Percentiles rank a stretch among this genome's conserved stretches.
These are phyloP conservation scores for Ceratocystis smalleyi DNA, from an alignment of 2,329 filamentous ascomycete genomes.

Conservation along the genomic window DNA sequence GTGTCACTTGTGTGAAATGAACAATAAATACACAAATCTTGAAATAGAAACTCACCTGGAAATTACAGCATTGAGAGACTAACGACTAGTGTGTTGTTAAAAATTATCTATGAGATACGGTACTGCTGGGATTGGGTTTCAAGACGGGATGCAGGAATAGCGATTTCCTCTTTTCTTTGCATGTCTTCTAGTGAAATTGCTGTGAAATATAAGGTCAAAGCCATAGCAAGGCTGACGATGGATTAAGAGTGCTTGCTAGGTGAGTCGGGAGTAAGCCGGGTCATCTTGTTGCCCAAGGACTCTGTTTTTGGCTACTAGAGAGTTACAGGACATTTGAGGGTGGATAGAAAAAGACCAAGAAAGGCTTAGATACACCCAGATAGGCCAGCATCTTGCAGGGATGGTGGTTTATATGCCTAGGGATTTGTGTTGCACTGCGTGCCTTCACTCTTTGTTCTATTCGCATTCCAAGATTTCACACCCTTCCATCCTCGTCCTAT, in stretches of 20 bases:
- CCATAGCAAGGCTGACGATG: constrained; percentile 3
- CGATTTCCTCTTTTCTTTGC: neutral
- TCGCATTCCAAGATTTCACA: neutral
- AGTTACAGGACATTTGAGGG: neutral
- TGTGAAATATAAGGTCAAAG: neutral
- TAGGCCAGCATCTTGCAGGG: neutral
- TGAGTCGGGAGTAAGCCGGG: neutral
- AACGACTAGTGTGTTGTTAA: neutral
- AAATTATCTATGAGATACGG: neutral
- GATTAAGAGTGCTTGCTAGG: neutral
- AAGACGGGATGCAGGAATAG: neutral
- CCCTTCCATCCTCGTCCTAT: neutral
- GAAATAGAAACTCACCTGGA: neutral
- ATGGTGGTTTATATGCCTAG: neutral
- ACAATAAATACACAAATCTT: neutral
- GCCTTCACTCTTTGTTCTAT: neutral
- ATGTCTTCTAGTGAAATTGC: neutral
- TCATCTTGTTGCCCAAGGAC: neutral
- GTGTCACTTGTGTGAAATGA: neutral
- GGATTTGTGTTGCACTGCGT: neutral
- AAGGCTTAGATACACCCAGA: neutral
- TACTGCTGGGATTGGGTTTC: neutral
- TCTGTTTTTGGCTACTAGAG: neutral
- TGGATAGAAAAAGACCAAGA: neutral
- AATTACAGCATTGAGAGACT: neutral